A percentile compares a stretch with the other conserved stretches of the same genome.
Conservation (phyloP, 805 yeast genomes). For the Maudiozyma pseudohumilis region DNA sequence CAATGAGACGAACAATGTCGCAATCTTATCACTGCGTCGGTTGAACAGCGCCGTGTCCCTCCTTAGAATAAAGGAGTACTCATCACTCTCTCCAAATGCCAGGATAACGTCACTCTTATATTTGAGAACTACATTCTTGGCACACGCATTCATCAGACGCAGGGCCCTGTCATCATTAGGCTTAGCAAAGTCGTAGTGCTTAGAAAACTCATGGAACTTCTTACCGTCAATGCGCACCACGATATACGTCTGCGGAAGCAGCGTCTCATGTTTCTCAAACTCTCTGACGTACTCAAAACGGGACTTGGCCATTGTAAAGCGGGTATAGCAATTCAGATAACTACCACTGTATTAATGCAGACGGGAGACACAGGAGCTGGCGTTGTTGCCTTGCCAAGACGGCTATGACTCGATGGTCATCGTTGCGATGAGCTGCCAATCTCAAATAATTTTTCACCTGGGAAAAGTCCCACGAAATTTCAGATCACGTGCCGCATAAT, state of each 20-base stretch:
- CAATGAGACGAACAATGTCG: constrained; percentile 70
- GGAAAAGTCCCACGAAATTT: no score
- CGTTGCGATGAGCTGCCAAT: no score
- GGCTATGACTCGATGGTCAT: no score
- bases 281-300: constrained; percentile 76
- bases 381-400: no score
- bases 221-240: constrained; percentile 87
- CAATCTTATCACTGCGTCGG: constrained; percentile 69
- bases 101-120: constrained; percentile 61
- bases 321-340: no score
- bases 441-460: no score
- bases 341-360: no score
- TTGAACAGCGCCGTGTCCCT: constrained; percentile 63
- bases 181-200: constrained; percentile 62
- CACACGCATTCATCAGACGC: constrained; percentile 72
- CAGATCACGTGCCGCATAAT: no score
- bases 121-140: constrained; percentile 48
- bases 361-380: no score
- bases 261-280: constrained; percentile 63
- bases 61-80: constrained; percentile 71
- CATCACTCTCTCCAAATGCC: constrained; percentile 95
- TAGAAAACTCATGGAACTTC: constrained; percentile 82
- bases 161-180: constrained; percentile 83
- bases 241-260: constrained; percentile 73
- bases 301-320: constrained; percentile 66